phyloP scores from a whole-genome alignment of 768 basidiomycete genomes.

The Paxillus rubicundulus region DNA sequence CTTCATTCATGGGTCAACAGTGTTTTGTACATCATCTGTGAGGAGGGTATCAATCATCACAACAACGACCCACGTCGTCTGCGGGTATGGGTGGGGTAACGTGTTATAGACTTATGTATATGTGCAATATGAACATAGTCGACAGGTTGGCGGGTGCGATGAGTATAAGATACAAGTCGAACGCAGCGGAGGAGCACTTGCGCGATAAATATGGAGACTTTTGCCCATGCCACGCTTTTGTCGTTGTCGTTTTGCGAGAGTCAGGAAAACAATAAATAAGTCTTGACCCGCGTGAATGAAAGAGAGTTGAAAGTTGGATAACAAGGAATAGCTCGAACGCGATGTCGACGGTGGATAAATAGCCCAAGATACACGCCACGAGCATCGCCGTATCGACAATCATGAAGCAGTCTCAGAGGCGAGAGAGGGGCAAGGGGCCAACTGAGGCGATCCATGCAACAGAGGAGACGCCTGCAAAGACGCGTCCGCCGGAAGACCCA shows the following conservation, averaged over 20 bases:
- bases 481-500: conserved; percentile 26
- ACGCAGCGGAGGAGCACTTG: conserved; percentile 8
- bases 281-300: conserved; percentile 22
- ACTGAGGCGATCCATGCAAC: conserved; percentile 26
- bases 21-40: conserved; percentile 24
- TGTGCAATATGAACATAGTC: conserved; percentile 31
- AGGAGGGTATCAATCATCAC: conserved; percentile 33
- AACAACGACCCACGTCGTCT: conserved; percentile 24
- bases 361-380: conserved; percentile 16
- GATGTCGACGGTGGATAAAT: conserved; percentile 31
- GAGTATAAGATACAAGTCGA: conserved; percentile 28
- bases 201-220: conserved; percentile 27
- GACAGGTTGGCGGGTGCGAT: conserved; percentile 21
- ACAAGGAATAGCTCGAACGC: conserved; percentile 10
- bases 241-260: conserved; percentile 24
- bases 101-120: conserved; percentile 22
- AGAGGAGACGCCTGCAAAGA: conserved; percentile 23
- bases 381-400: background rate
- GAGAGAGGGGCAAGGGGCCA: conserved; percentile 22
- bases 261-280: conserved; percentile 32
- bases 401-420: conserved; percentile 23
- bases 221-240: conserved; percentile 17
- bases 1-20: conserved; percentile 25
- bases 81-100: conserved; percentile 15
- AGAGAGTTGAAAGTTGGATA: conserved; percentile 11